These are phyloP conservation scores for Arabidopsis suecica DNA, from an alignment of 345 rosid genomes.

Conservation along the genomic window DNA sequence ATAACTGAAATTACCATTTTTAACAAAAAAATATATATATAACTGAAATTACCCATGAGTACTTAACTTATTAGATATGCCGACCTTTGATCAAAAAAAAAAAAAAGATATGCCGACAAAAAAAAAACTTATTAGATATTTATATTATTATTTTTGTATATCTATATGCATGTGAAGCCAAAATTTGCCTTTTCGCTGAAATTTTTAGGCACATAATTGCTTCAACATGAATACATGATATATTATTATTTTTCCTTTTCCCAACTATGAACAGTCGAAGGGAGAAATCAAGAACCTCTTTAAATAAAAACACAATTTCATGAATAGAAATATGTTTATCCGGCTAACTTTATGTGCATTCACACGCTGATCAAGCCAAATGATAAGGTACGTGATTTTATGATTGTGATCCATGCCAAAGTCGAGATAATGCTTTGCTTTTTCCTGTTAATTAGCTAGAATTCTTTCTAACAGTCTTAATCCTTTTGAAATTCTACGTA, in stretches of 20 bases:
- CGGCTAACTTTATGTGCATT: constrained; percentile 18
- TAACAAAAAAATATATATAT: not conserved
- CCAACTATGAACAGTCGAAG: not conserved
- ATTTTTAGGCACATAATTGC: constrained; percentile 8
- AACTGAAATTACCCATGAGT: constrained; percentile 9
- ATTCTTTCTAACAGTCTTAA: no score
- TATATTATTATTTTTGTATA: not conserved
- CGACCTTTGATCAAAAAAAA: no score
- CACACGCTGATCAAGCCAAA: constrained; percentile 30
- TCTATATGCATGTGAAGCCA: constrained; percentile 33
- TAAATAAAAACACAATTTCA: not conserved
- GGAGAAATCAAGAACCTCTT: constrained; percentile 7
- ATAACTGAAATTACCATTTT: constrained; percentile 3
- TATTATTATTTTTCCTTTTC: not conserved
- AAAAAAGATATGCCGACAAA: no score
- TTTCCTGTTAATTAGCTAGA: no score
- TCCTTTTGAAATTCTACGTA: no score
- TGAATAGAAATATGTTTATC: constrained; percentile 26
- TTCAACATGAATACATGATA: not conserved
- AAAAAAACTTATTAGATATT: not conserved
- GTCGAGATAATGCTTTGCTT: constrained; percentile 1
- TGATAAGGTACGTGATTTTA: constrained; percentile 7
- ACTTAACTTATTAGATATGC: constrained; percentile 1
- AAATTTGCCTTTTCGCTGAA: constrained; percentile 36
- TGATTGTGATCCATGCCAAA: not conserved